These are phyloP conservation scores for Croton laevigatus DNA, from an alignment of 441 rosid species.

Conservation along the genomic window DNA sequence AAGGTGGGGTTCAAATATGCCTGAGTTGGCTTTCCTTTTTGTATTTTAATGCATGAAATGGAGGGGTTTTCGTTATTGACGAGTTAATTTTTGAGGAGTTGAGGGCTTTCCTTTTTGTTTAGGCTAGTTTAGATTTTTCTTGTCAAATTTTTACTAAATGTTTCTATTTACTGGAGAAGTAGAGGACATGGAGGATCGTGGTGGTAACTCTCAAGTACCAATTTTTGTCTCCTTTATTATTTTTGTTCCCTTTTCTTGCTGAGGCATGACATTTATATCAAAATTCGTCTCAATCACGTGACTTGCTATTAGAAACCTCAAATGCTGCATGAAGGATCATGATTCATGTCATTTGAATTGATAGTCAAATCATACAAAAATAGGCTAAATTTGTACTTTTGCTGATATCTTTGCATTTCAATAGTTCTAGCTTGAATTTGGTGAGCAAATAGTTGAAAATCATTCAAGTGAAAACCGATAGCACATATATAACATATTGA, in stretches of 20 bases:
- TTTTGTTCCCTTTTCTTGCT: neutral
- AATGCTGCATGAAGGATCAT: neutral
- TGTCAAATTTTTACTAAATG: constrained; percentile 9
- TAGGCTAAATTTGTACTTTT: neutral
- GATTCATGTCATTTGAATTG: neutral
- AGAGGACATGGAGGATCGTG: constrained; percentile 50
- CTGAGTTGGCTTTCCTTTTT: too few species aligned
- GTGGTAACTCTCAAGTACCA: constrained; percentile 54
- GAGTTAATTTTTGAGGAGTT: too few species aligned
- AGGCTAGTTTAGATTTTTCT: neutral
- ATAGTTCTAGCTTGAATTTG: neutral
- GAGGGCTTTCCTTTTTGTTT: too few species aligned
- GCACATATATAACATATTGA: neutral
- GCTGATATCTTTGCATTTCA: neutral
- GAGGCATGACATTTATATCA: neutral
- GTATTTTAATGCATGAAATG: too few species aligned
- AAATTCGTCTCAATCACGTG: neutral
- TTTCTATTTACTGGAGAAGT: constrained; percentile 46
- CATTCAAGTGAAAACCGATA: neutral
- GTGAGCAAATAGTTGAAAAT: neutral
- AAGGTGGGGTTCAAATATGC: too few species aligned
- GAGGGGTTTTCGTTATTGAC: too few species aligned
- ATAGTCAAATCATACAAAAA: neutral
- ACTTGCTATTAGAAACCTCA: neutral
- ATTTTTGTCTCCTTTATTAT: constrained; percentile 10